phyloP scores from a whole-genome alignment of 768 basidiomycete genomes.

The Russula compacta region DNA sequence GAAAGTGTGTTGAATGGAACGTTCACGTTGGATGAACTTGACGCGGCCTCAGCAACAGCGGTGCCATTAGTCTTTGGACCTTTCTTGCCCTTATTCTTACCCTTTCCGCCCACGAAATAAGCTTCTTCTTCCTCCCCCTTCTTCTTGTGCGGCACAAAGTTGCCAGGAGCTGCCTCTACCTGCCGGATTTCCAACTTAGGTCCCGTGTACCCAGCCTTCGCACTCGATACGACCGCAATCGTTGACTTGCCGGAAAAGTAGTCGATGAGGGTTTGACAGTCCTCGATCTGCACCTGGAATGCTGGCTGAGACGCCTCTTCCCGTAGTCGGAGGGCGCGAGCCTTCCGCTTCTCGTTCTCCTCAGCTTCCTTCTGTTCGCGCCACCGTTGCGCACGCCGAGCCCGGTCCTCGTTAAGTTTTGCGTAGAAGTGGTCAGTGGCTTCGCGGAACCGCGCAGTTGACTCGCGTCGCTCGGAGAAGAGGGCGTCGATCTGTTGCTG shows the following conservation, averaged over 20 bases:
- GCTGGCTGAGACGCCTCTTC: conserved; percentile 91
- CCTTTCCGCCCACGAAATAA: conserved; percentile 60
- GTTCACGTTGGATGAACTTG: conserved; percentile 44
- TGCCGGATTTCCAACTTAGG: conserved; percentile 78
- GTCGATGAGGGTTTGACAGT: conserved; percentile 89
- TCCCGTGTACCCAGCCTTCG: conserved; percentile 47
- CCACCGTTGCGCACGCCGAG: conserved; percentile 67
- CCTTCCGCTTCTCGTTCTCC: conserved; percentile 72
- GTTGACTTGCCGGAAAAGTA: conserved; percentile 62
- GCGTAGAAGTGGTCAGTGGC: conserved; percentile 73
- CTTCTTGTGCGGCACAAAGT: conserved; percentile 77
- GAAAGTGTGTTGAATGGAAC: conserved; percentile 79
- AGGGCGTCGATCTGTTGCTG: conserved; percentile 62
- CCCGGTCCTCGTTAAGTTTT: conserved; percentile 84
- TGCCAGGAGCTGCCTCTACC: conserved; percentile 65
- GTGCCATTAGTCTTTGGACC: conserved; percentile 27
- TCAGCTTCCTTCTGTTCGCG: conserved; percentile 69
- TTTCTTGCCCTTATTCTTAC: conserved; percentile 63
- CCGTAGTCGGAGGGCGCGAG: conserved; percentile 67
- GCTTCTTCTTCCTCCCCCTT: conserved; percentile 80
- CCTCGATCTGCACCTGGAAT: conserved; percentile 88
- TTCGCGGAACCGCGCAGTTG: conserved; percentile 61
- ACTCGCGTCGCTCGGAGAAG: conserved; percentile 70
- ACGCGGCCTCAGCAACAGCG: conserved; percentile 30
- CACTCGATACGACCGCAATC: conserved; percentile 36